Evolutionary conservation across 176 grass and related monocot genomes (phyloP).

Genomic region (Eleusine indica): DNA sequence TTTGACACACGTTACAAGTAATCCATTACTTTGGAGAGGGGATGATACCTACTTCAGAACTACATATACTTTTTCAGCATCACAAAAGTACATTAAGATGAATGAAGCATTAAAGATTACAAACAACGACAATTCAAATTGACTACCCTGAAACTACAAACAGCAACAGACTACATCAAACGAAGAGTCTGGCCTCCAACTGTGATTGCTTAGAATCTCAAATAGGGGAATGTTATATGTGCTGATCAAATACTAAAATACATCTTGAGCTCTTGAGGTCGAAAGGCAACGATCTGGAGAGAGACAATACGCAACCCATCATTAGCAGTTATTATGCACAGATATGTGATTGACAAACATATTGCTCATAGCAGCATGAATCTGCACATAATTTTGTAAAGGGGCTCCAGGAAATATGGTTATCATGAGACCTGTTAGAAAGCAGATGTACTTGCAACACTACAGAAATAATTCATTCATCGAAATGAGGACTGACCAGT

Average conservation of each 20-base stretch:
- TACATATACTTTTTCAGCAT: not conserved
- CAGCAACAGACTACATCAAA: not conserved
- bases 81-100: constrained; percentile 1
- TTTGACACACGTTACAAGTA: constrained; percentile 10
- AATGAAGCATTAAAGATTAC: not conserved
- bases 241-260: not conserved
- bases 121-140: not conserved
- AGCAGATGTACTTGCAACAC: not conserved
- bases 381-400: not conserved
- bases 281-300: constrained; percentile 18
- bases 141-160: not conserved
- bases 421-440: not conserved
- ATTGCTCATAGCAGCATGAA: not conserved
- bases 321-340: constrained; percentile 10
- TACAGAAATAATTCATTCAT: constrained; percentile 12
- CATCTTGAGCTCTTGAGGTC: not conserved
- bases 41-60: not conserved
- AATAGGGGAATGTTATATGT: not conserved
- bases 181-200: not conserved
- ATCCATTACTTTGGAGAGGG: constrained; percentile 22
- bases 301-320: not conserved
- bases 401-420: not conserved
- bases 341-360: not conserved
- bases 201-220: not conserved
- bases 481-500: constrained; percentile 20